Percentiles rank a stretch among this genome's conserved stretches.
Conservation (phyloP, 106 monocot genomes). For the Dioscorea zingiberensis region DNA sequence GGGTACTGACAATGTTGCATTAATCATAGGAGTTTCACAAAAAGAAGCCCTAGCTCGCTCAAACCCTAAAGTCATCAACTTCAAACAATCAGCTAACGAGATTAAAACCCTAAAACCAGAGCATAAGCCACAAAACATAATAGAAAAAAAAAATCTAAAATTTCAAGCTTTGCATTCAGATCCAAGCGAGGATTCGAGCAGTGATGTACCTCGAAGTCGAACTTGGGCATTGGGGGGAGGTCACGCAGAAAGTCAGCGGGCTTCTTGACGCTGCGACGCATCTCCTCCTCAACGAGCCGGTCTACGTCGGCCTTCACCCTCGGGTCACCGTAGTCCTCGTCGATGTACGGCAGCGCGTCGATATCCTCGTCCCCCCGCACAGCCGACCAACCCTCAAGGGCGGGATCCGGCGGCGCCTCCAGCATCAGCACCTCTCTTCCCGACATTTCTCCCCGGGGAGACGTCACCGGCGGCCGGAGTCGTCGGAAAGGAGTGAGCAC, state of each 20-base stretch:
- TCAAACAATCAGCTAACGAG: too few relatives aligned
- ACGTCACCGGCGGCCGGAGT: not conserved
- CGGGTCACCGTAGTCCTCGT: constrained; percentile 90
- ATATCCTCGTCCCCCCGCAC: constrained; percentile 39
- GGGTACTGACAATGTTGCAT: too few relatives aligned
- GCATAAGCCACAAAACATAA: too few relatives aligned
- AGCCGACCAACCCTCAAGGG: constrained; percentile 38
- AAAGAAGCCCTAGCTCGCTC: too few relatives aligned
- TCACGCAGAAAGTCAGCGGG: constrained; percentile 88
- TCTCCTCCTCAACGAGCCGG: constrained; percentile 88
- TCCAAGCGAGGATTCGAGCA: not conserved
- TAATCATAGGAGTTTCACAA: too few relatives aligned
- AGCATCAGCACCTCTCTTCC: constrained; percentile 77
- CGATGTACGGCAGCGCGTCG: constrained; percentile 96
- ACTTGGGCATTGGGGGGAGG: constrained; percentile 68
- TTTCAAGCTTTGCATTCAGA: not conserved
- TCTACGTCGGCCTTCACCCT: constrained; percentile 86
- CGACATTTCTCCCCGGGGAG: constrained; percentile 15
- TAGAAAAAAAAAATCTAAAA: not conserved
- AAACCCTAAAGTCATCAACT: too few relatives aligned
- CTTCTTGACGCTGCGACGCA: constrained; percentile 75
- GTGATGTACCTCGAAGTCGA: constrained; percentile 48
- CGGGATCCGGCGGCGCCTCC: constrained; percentile 63
- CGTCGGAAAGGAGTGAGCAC: not conserved
- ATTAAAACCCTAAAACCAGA: too few relatives aligned